Percentiles rank a stretch among this genome's conserved stretches.
Evolutionary conservation across 768 basidiomycete genomes (phyloP).

Genomic region (Auricularia cornea): DNA sequence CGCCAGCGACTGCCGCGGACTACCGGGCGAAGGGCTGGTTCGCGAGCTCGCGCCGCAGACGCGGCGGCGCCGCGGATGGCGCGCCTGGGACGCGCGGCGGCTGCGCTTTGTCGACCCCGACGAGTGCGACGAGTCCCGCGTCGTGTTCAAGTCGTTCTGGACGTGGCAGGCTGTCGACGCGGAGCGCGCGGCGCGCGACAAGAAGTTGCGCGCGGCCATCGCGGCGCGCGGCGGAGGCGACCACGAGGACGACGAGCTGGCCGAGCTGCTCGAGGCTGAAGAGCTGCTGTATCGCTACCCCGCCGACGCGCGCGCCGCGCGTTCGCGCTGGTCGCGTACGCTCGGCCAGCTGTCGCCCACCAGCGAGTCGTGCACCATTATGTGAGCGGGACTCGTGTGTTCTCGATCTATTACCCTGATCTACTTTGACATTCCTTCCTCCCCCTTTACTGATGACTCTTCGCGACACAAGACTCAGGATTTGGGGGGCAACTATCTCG

Average conservation of each 20-base stretch:
- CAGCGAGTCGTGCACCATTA: background rate
- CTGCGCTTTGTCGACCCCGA: conserved; percentile 66
- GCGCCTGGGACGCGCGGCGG: conserved; percentile 62
- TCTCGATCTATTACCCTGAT: background rate
- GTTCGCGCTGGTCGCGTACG: background rate
- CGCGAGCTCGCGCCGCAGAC: conserved; percentile 49
- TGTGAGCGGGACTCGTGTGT: background rate
- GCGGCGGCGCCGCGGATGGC: conserved; percentile 66
- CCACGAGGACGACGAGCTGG: background rate
- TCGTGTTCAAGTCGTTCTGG: conserved; percentile 78
- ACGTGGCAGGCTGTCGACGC: conserved; percentile 82
- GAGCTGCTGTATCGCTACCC: background rate
- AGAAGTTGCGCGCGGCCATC: conserved; percentile 41
- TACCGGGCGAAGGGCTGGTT: conserved; percentile 46
- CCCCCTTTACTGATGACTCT: background rate
- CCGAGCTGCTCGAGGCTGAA: background rate
- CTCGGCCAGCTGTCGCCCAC: background rate
- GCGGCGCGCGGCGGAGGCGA: background rate
- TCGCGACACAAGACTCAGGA: background rate
- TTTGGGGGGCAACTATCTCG: background rate
- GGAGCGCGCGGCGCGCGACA: conserved; percentile 58
- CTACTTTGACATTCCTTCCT: background rate
- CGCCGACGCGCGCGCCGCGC: background rate
- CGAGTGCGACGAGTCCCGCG: conserved; percentile 66
- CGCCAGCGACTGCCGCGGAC: conserved; percentile 67